phyloP scores from a whole-genome alignment of 2,329 filamentous ascomycete species.

The Delphinella strobiligena region DNA sequence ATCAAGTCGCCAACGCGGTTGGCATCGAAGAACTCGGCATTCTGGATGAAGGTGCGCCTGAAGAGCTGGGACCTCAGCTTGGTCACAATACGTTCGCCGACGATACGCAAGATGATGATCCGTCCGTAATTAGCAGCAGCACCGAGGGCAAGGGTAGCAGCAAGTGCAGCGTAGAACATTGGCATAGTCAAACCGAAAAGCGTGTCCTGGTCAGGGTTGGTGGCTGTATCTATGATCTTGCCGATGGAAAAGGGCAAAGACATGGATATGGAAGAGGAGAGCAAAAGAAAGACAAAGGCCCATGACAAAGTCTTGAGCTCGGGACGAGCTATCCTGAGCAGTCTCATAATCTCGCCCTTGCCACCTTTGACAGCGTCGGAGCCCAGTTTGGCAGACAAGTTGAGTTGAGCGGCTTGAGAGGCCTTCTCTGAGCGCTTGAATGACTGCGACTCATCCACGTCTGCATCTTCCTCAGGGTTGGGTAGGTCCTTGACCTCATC shows the following conservation, averaged over 20 bases:
- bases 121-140: slow-evolving; percentile 87
- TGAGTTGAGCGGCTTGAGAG: slow-evolving; percentile 74
- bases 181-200: slow-evolving; percentile 75
- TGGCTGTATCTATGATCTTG: slow-evolving; percentile 85
- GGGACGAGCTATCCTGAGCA: slow-evolving; percentile 80
- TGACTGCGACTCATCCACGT: slow-evolving; percentile 42
- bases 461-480: slow-evolving; percentile 26
- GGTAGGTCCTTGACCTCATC: slow-evolving; percentile 12
- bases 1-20: slow-evolving; percentile 95
- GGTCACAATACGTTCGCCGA: slow-evolving; percentile 89
- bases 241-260: slow-evolving; percentile 94
- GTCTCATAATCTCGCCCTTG: slow-evolving; percentile 65
- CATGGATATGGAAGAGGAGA: slow-evolving; percentile 90
- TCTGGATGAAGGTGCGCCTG: slow-evolving; percentile 85
- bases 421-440: slow-evolving; percentile 74
- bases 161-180: slow-evolving; percentile 81
- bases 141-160: slow-evolving; percentile 60
- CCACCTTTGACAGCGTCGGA: slow-evolving; percentile 58
- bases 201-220: slow-evolving; percentile 52
- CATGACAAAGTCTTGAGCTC: slow-evolving; percentile 67
- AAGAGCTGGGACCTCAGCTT: slow-evolving; percentile 82
- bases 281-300: slow-evolving; percentile 73
- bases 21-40: slow-evolving; percentile 97
- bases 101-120: slow-evolving; percentile 83
- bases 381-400: slow-evolving; percentile 74